phyloP scores from a whole-genome alignment of 108 stramenopile species.

The Cylindrotheca closterium region DNA sequence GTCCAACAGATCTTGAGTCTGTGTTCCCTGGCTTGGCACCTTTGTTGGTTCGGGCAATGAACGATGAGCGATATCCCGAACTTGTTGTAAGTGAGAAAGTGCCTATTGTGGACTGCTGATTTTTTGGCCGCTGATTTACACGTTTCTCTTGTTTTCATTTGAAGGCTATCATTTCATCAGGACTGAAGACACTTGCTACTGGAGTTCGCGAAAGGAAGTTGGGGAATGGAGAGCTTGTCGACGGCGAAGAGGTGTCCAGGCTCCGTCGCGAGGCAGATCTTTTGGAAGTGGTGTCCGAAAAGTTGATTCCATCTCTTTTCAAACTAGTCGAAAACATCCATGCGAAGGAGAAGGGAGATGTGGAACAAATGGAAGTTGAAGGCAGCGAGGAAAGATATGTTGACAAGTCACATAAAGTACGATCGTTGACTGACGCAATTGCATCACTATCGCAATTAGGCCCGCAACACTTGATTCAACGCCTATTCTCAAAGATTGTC shows the following conservation, averaged over 20 bases:
- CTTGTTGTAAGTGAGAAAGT: constrained; percentile 69
- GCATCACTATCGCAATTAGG: constrained; percentile 56
- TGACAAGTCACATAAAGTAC: background rate
- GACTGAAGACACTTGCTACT: constrained; percentile 46
- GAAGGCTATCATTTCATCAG: constrained; percentile 54
- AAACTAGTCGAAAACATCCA: constrained; percentile 61
- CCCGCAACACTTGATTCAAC: constrained; percentile 54
- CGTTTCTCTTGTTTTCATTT: background rate
- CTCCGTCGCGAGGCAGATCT: constrained; percentile 13
- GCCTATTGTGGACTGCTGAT: background rate
- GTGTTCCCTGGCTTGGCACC: constrained; percentile 53
- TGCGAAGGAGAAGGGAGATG: constrained; percentile 9
- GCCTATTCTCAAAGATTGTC: constrained; percentile 77
- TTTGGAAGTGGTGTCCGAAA: constrained; percentile 43
- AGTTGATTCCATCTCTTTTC: constrained; percentile 67
- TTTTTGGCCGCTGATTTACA: background rate
- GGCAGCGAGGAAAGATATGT: constrained; percentile 29
- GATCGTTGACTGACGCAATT: constrained; percentile 61
- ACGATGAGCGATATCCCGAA: constrained; percentile 80
- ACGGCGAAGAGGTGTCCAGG: constrained; percentile 32
- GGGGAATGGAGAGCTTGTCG: constrained; percentile 18
- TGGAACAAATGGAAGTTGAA: constrained; percentile 34
- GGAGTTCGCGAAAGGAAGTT: constrained; percentile 33
- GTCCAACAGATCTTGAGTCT: constrained; percentile 54
- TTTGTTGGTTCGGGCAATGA: constrained; percentile 63